phyloP scores from a whole-genome alignment of 2,329 filamentous ascomycete genomes.

The Arthrinium phaeospermum region DNA sequence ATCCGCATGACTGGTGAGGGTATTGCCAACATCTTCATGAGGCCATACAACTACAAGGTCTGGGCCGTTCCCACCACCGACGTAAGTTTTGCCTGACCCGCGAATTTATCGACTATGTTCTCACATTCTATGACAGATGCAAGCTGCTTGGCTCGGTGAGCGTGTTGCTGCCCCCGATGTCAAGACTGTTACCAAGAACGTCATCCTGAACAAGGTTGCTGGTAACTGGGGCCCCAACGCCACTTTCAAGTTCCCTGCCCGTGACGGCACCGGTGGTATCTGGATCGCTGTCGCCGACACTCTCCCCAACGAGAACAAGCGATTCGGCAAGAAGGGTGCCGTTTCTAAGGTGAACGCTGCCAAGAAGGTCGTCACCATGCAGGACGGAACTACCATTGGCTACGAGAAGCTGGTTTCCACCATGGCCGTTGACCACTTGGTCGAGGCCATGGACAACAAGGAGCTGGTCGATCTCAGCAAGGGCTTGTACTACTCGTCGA shows the following conservation, averaged over 20 bases:
- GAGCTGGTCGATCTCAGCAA: slow-evolving; percentile 84
- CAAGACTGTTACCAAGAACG: slow-evolving; percentile 92
- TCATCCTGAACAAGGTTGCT: slow-evolving; percentile 93
- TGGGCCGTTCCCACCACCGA: slow-evolving; percentile 98
- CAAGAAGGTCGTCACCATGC: slow-evolving; percentile 81
- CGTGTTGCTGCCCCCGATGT: slow-evolving; percentile 96
- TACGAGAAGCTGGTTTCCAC: slow-evolving; percentile 95
- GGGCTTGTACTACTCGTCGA: slow-evolving; percentile 94
- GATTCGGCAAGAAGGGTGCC: slow-evolving; percentile 82
- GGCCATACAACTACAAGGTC: slow-evolving; percentile 99
- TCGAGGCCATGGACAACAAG: slow-evolving; percentile 85
- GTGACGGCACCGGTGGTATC: slow-evolving; percentile 95
- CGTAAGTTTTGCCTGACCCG: slow-evolving; percentile 56
- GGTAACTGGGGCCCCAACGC: slow-evolving; percentile 98
- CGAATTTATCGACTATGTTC: neutral
- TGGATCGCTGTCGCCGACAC: slow-evolving; percentile 98
- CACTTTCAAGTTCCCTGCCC: slow-evolving; percentile 96
- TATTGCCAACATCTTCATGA: slow-evolving; percentile 95
- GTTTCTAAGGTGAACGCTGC: slow-evolving; percentile 88
- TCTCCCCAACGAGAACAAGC: slow-evolving; percentile 87
- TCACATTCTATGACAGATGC: slow-evolving; percentile 70
- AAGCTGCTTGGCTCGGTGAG: slow-evolving; percentile 98
- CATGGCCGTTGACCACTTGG: slow-evolving; percentile 92
- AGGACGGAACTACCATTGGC: slow-evolving; percentile 84
- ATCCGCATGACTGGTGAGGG: slow-evolving; percentile 88